Evolutionary conservation across 805 yeast species (phyloP).

Genomic region (Aciculoconidium aculeatum): DNA sequence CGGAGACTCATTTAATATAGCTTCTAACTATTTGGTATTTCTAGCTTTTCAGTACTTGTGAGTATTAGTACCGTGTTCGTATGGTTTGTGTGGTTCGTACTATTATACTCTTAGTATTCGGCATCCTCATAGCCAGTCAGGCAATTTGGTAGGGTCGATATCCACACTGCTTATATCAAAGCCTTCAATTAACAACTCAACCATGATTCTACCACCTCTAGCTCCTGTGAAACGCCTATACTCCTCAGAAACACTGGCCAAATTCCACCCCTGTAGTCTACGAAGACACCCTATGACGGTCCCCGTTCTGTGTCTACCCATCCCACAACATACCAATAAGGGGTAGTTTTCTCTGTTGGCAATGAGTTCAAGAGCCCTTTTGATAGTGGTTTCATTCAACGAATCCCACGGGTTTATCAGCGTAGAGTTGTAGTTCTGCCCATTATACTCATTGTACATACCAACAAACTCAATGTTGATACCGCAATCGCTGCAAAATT

Average conservation of each 20-base stretch:
- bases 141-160: slow-evolving; percentile 25
- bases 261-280: slow-evolving; percentile 94
- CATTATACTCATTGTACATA: slow-evolving; percentile 55
- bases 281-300: slow-evolving; percentile 93
- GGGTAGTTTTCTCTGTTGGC: slow-evolving; percentile 75
- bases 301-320: slow-evolving; percentile 98
- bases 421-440: slow-evolving; percentile 14
- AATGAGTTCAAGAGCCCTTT: slow-evolving; percentile 71
- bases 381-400: slow-evolving; percentile 73
- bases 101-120: background rate
- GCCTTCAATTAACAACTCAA: slow-evolving; percentile 79
- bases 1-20: too few species aligned
- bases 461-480: slow-evolving; percentile 82
- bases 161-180: slow-evolving; percentile 34
- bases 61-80: too few species aligned
- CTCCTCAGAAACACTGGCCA: slow-evolving; percentile 87
- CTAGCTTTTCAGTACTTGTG: too few species aligned
- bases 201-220: slow-evolving; percentile 86
- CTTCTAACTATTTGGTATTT: too few species aligned
- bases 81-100: too few species aligned
- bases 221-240: slow-evolving; percentile 91
- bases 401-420: slow-evolving; percentile 92
- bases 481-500: slow-evolving; percentile 67
- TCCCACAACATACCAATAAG: slow-evolving; percentile 87
- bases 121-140: slow-evolving; percentile 21